Evolutionary conservation across 208 protist species (phyloP), one percentile per base, ranked within the genome.

Genomic region (Leishmania braziliensis): DNA sequence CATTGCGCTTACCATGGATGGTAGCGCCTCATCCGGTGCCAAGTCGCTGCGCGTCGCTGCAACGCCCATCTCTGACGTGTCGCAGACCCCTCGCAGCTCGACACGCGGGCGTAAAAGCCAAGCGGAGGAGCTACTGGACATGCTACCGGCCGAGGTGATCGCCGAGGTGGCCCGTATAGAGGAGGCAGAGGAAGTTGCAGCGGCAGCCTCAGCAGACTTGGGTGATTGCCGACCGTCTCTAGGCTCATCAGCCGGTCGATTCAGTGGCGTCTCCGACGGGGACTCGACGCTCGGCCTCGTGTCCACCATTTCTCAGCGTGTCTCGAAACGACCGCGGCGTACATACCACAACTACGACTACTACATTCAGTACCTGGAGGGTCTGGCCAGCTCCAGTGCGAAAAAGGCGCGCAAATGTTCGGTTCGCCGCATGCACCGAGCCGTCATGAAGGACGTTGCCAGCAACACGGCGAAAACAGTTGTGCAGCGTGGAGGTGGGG

Each of bases 251-350:
- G 72, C n/a, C 10, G 72, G 82, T 6, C 77, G 72, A 18, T 62
- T 75, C 62, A 87, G 84, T 29, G 72, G 65, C 14, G 48, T 72
- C 33, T 78, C 80, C 26, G 69, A 79, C n/a, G 71, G 50, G 48
- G 71, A 85, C 58, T 77, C 88, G 56, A 71, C 43, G 29, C 9
- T 39, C 69, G 77, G 82, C 60, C 33, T 87, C 66, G 54, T 50
- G 60, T 88, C 86, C 6, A 88, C 85, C 54, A 91, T 89, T 73
- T 85, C 89, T 39, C 84, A 91, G 79, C 84, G 87, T 33, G 89
- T 91, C 16, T 62, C 76, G 78, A 68, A 81, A 54, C 88, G 87
- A 0, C 82, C 76, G 29, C 87, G 66, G 5, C 85, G 79, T 20
- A 68, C 80, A 78, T 86, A 78, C 14, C 86, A 86, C 71, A 86